Percentiles rank a stretch among this genome's conserved stretches.
These are phyloP conservation scores for Podila clonocystis DNA, from an alignment of 192 early-diverging fungal species.

Conservation along the genomic window DNA sequence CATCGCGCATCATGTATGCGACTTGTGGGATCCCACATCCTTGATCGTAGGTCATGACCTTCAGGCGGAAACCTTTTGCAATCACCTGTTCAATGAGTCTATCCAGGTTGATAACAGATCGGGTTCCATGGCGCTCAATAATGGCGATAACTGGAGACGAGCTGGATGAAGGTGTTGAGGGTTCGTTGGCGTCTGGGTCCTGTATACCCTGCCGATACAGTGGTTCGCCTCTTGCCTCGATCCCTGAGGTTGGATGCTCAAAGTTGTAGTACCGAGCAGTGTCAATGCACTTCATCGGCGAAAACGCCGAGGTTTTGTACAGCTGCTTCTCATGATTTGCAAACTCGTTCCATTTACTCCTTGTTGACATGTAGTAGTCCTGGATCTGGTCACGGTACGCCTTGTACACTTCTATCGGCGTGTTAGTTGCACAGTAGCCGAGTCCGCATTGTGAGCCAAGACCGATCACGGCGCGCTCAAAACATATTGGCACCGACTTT, in stretches of 20 bases:
- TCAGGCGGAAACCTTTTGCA: constrained; percentile 10
- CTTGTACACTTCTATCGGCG: neutral
- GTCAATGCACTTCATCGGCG: neutral
- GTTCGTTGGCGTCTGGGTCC: neutral
- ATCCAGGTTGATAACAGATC: constrained; percentile 7
- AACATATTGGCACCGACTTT: constrained; percentile 30
- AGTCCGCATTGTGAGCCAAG: constrained; percentile 32
- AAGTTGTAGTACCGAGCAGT: neutral
- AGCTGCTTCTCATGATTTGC: neutral
- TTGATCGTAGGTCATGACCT: constrained; percentile 12
- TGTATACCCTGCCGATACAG: neutral
- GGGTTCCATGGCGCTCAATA: constrained; percentile 10
- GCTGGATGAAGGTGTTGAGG: neutral
- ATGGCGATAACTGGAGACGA: neutral
- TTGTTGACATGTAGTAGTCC: neutral
- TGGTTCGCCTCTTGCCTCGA: neutral
- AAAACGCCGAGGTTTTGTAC: neutral
- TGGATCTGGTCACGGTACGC: neutral
- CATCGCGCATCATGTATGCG: constrained; percentile 31
- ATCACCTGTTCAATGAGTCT: neutral
- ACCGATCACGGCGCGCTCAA: constrained; percentile 37
- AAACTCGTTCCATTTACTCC: neutral
- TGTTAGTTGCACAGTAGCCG: constrained; percentile 20
- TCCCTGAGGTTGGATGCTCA: neutral
- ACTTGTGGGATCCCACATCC: constrained; percentile 27